A percentile compares a stretch with the other conserved stretches of the same genome.
These are phyloP conservation scores for Tillandsia leiboldiana DNA, from an alignment of 176 grass and related monocot species.

Conservation along the genomic window DNA sequence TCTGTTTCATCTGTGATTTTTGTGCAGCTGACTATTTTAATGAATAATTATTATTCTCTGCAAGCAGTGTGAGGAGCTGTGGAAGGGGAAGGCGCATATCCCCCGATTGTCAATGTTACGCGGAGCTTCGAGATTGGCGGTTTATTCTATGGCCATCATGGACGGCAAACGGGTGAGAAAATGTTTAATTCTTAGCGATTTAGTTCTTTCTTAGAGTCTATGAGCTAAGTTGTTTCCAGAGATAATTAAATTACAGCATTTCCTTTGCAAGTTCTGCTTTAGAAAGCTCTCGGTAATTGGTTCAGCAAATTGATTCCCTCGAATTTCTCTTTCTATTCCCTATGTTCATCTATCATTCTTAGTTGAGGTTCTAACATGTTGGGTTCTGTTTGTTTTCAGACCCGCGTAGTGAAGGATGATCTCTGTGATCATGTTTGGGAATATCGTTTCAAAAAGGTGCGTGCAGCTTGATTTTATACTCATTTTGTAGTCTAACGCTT, in stretches of 20 bases:
- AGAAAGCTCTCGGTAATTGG: neutral
- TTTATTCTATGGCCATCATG: constrained; percentile 73
- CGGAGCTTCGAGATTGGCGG: constrained; percentile 47
- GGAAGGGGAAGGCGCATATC: constrained; percentile 71
- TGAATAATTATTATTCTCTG: constrained; percentile 15
- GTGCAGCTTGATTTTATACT: constrained; percentile 13
- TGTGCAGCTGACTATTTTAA: neutral
- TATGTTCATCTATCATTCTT: constrained; percentile 5
- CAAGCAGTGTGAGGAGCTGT: constrained; percentile 49
- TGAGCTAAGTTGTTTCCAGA: neutral
- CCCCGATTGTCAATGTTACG: constrained; percentile 37
- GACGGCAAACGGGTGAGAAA: constrained; percentile 74
- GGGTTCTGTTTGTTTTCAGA: constrained; percentile 35
- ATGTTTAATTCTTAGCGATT: neutral
- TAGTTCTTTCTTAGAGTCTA: constrained; percentile 10
- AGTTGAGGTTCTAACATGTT: constrained; percentile 2
- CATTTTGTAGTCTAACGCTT: constrained; percentile 12
- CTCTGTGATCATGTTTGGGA: constrained; percentile 84
- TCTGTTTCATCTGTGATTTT: neutral
- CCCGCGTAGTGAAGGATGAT: constrained; percentile 70
- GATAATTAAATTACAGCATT: neutral
- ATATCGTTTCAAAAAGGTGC: constrained; percentile 75
- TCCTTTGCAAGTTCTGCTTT: neutral
- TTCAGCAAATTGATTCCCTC: neutral
- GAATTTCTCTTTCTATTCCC: neutral